Percentiles rank a stretch among this genome's conserved stretches.
These are phyloP conservation scores for Pseudoneurospora amorphoporcata DNA, from an alignment of 495 filamentous ascomycete species.

Conservation along the genomic window DNA sequence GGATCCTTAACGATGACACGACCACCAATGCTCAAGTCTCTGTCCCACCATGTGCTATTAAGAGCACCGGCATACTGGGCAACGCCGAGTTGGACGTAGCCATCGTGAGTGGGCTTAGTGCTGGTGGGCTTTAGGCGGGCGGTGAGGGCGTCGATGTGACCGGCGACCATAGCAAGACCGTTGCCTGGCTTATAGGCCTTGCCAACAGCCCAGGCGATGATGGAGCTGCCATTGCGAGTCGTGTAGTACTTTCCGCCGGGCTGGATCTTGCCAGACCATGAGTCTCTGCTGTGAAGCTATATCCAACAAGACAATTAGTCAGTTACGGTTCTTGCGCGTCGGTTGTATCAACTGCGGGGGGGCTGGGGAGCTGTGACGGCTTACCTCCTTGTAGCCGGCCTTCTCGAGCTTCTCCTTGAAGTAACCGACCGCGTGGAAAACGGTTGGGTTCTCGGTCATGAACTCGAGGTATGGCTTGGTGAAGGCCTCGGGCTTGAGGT, in stretches of 20 bases:
- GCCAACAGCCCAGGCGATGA: constrained; percentile 84
- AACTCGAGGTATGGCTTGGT: constrained; percentile 81
- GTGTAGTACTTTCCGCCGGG: constrained; percentile 81
- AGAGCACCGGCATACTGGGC: constrained; percentile 86
- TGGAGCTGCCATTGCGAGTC: constrained; percentile 72
- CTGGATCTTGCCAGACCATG: constrained; percentile 65
- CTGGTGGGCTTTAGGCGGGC: constrained; percentile 83
- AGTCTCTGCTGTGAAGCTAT: constrained; percentile 67
- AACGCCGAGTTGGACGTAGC: constrained; percentile 82
- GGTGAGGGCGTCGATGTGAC: constrained; percentile 87
- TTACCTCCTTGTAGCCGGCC: constrained; percentile 58
- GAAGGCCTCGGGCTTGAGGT: constrained; percentile 49
- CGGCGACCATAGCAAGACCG: constrained; percentile 68
- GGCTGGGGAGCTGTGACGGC: constrained; percentile 1
- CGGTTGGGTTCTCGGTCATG: constrained; percentile 79
- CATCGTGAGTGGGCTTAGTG: constrained; percentile 65
- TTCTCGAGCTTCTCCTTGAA: constrained; percentile 61
- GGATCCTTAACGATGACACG: constrained; percentile 72
- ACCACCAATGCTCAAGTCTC: constrained; percentile 84
- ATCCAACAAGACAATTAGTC: not conserved
- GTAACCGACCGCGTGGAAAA: constrained; percentile 76
- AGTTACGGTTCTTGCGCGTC: not conserved
- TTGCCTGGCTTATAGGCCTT: constrained; percentile 75
- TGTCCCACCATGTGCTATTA: constrained; percentile 87
- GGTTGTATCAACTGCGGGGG: not conserved